Percentiles rank a stretch among this genome's conserved stretches.
phyloP scores from a whole-genome alignment of 352 stramenopile genomes.

The Pythium oligandrum region DNA sequence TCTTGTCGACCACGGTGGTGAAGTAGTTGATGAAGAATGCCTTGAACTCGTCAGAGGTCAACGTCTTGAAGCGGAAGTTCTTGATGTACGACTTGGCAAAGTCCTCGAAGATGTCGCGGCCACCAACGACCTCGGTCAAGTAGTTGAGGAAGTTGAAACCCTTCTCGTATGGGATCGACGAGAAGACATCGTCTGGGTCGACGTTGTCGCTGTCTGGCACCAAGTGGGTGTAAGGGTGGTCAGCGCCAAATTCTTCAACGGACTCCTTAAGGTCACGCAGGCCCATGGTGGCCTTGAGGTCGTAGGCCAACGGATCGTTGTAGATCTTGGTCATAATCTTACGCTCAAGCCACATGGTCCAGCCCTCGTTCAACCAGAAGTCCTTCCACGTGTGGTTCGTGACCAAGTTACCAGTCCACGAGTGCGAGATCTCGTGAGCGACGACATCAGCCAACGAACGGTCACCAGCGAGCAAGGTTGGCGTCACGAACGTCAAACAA shows the following conservation, averaged over 20 bases:
- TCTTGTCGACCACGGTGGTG: constrained; percentile 12
- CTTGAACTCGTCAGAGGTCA: constrained; percentile 65
- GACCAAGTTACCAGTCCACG: constrained; percentile 97
- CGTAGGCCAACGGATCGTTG: constrained; percentile 39
- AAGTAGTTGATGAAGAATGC: constrained; percentile 58
- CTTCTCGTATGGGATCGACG: constrained; percentile 80
- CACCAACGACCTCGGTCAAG: constrained; percentile 26
- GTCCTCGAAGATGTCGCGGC: constrained; percentile 24
- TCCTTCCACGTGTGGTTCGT: constrained; percentile 95
- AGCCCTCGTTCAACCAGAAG: constrained; percentile 99
- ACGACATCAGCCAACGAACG: constrained; percentile 94
- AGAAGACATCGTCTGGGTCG: constrained; percentile 89
- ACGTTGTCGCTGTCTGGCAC: constrained; percentile 46
- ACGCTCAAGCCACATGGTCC: constrained; percentile 96
- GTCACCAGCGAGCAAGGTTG: constrained; percentile 93
- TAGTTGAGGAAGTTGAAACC: constrained; percentile 40
- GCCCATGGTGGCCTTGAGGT: constrained; percentile 21
- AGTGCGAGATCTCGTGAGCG: constrained; percentile 96
- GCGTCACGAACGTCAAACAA: constrained; percentile 96
- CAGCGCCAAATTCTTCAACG: constrained; percentile 26
- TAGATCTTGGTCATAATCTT: constrained; percentile 40
- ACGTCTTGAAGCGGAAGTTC: constrained; percentile 70
- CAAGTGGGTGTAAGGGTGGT: constrained; percentile 75
- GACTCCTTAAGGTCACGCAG: constrained; percentile 16
- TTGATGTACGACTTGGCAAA: constrained; percentile 88